Evolutionary conservation across 345 rosid genomes (phyloP).

Genomic region (Heritiera littoralis): DNA sequence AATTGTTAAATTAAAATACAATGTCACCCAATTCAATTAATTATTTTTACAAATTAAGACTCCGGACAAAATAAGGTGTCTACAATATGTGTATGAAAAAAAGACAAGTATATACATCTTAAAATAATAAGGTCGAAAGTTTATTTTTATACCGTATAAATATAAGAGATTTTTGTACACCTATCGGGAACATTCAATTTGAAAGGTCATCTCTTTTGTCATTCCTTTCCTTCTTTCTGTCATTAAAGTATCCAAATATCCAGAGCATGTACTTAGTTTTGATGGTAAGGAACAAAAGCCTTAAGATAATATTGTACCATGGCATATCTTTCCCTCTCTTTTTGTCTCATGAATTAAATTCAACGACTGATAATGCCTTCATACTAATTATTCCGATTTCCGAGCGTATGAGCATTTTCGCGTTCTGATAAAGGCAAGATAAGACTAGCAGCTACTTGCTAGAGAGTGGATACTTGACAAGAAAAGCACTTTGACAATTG

Average conservation of each 20-base stretch:
- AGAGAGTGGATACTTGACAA: background rate
- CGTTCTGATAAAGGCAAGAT: background rate
- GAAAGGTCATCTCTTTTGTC: background rate
- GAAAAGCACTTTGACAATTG: background rate
- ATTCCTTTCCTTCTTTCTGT: background rate
- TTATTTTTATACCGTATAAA: background rate
- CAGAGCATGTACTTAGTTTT: background rate
- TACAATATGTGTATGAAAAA: background rate
- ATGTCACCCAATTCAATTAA: too few relatives aligned
- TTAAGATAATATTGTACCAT: background rate
- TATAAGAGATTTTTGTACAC: background rate
- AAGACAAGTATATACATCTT: background rate
- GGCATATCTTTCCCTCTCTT: background rate
- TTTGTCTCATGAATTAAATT: background rate
- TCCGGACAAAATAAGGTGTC: too few relatives aligned
- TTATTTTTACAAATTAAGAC: too few relatives aligned
- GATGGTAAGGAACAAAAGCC: background rate
- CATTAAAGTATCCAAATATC: background rate
- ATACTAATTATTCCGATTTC: background rate
- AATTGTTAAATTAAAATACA: too few relatives aligned
- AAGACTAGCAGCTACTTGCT: background rate
- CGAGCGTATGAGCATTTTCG: conserved; percentile 12
- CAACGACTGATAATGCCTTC: background rate
- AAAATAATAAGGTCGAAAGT: too few relatives aligned
- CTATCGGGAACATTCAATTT: background rate